A percentile compares a stretch with the other conserved stretches of the same genome.
phyloP scores from a whole-genome alignment of 2,329 filamentous ascomycete species.

The Arthrocladium fulminans region DNA sequence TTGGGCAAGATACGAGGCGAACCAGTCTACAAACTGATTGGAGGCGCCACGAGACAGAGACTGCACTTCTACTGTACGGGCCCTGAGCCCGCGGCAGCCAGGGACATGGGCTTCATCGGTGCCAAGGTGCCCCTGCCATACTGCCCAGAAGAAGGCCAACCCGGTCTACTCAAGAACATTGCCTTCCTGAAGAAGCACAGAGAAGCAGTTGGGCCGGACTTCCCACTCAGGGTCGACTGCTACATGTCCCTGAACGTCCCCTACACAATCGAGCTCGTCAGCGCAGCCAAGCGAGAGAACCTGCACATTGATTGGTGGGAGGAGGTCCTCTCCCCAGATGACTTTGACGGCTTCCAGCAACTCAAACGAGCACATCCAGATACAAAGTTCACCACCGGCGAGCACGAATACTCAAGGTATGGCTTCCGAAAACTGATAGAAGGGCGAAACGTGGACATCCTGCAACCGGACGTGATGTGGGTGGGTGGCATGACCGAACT shows the following conservation, averaged over 20 bases:
- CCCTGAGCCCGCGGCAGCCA: constrained; percentile 70
- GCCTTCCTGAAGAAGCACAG: constrained; percentile 80
- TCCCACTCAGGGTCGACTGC: constrained; percentile 90
- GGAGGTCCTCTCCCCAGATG: constrained; percentile 83
- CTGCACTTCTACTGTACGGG: constrained; percentile 93
- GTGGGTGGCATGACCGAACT: constrained; percentile 86
- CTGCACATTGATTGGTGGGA: constrained; percentile 97
- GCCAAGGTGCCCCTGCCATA: constrained; percentile 86
- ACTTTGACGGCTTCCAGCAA: constrained; percentile 80
- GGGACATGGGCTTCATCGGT: constrained; percentile 80
- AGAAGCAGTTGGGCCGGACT: constrained; percentile 76
- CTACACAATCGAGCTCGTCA: constrained; percentile 85
- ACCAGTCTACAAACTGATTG: constrained; percentile 90
- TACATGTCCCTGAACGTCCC: constrained; percentile 92
- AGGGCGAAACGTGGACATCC: constrained; percentile 82
- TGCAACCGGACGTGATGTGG: constrained; percentile 98
- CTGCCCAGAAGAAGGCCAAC: constrained; percentile 76
- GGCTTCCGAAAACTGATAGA: constrained; percentile 93
- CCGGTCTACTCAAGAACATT: constrained; percentile 77
- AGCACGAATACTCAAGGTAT: constrained; percentile 91
- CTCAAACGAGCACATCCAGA: constrained; percentile 86
- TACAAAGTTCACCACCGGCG: constrained; percentile 88
- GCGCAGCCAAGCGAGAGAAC: constrained; percentile 68
- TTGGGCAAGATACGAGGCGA: constrained; percentile 84
- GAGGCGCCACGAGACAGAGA: constrained; percentile 73